A percentile compares a stretch with the other conserved stretches of the same genome.
Conservation (phyloP, 352 stramenopile species). For the Globisporangium okanoganense region DNA sequence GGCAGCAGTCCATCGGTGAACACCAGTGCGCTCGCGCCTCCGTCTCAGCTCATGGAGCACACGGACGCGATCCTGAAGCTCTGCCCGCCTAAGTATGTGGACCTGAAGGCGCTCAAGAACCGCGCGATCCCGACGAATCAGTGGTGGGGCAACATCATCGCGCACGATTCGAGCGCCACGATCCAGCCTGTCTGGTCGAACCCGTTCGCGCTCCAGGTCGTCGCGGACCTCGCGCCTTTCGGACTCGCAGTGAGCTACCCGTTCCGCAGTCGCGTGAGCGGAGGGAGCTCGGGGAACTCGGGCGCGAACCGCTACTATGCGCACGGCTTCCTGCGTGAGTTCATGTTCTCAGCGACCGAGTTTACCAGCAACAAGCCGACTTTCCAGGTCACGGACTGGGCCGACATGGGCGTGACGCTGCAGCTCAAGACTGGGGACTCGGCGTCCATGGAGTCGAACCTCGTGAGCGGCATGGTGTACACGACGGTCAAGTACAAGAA, state of each 20-base stretch:
- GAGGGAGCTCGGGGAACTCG: slow-evolving; percentile 49
- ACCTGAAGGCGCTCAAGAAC: background rate
- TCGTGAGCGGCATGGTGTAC: slow-evolving; percentile 71
- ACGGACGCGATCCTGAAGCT: slow-evolving; percentile 1
- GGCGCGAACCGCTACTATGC: slow-evolving; percentile 49
- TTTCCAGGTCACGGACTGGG: slow-evolving; percentile 55
- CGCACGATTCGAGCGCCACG: background rate
- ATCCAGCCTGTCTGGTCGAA: background rate
- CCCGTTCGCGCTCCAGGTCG: background rate
- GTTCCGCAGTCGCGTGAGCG: slow-evolving; percentile 44
- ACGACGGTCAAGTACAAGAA: slow-evolving; percentile 39
- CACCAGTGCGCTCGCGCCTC: background rate
- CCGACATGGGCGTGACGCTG: slow-evolving; percentile 49
- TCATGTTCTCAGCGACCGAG: slow-evolving; percentile 51
- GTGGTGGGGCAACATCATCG: slow-evolving; percentile 1
- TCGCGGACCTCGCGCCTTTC: slow-evolving; percentile 25
- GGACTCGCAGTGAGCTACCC: slow-evolving; percentile 55
- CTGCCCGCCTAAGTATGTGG: background rate
- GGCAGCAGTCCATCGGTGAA: background rate
- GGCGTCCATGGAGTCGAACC: slow-evolving; percentile 32
- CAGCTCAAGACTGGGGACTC: slow-evolving; percentile 27
- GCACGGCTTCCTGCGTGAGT: slow-evolving; percentile 43
- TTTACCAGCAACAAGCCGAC: slow-evolving; percentile 34
- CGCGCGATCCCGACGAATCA: slow-evolving; percentile 1
- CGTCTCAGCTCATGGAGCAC: background rate